These are phyloP conservation scores for Entomortierella beljakovae DNA, from an alignment of 192 early-diverging fungal species.

Conservation along the genomic window DNA sequence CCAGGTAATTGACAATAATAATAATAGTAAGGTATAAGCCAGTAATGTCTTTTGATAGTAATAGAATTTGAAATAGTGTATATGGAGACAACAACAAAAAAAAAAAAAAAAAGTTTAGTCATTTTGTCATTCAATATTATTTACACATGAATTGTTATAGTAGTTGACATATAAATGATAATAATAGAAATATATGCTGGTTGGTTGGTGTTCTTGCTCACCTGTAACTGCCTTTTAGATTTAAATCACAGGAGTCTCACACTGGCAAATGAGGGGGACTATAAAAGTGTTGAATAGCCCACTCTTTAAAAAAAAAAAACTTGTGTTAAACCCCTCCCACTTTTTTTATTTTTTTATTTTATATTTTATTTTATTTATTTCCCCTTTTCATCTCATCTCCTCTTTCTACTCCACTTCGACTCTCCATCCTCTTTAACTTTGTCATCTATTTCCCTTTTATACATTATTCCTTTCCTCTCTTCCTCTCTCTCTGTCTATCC, in stretches of 20 bases:
- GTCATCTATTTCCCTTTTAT: background rate
- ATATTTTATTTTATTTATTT: background rate
- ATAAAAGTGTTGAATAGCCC: background rate
- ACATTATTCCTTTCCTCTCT: background rate
- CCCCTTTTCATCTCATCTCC: background rate
- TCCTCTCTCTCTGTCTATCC: background rate
- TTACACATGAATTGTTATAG: too few relatives aligned
- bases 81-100: too few relatives aligned
- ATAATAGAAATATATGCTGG: too few relatives aligned
- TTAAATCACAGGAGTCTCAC: too few relatives aligned
- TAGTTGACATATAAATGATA: too few relatives aligned
- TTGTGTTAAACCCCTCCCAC: background rate
- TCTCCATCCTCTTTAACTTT: slow-evolving; percentile 1
- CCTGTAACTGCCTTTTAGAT: too few relatives aligned
- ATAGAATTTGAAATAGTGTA: too few relatives aligned
- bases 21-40: too few relatives aligned
- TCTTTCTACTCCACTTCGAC: background rate
- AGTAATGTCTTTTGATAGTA: too few relatives aligned
- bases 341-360: slow-evolving; percentile 4
- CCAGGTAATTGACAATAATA: background rate
- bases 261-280: too few relatives aligned
- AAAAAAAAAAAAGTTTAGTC: background rate
- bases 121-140: background rate
- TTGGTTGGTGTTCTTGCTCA: too few relatives aligned
- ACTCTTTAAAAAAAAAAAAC: background rate